phyloP scores from a whole-genome alignment of 2,329 filamentous ascomycete genomes.

The Helotiales sp. region DNA sequence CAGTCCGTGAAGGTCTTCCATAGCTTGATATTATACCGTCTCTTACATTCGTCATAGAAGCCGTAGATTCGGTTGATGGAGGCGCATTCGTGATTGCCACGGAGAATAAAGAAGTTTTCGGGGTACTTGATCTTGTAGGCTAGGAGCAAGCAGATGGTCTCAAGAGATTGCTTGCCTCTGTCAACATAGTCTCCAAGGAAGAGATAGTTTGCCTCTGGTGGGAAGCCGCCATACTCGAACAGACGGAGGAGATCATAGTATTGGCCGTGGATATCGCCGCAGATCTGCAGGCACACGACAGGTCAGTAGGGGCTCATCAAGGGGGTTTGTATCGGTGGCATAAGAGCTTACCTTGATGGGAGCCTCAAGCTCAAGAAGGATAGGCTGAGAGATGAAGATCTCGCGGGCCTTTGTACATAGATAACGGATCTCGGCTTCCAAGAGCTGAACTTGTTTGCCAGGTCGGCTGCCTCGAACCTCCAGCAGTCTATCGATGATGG shows the following conservation, averaged over 20 bases:
- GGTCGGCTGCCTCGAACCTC: conserved; percentile 97
- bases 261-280: conserved; percentile 98
- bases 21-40: conserved; percentile 98
- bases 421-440: conserved; percentile 95
- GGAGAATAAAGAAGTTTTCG: conserved; percentile 99
- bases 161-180: conserved; percentile 97
- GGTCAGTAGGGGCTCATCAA: background rate
- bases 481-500: conserved; percentile 97
- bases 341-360: conserved; percentile 84
- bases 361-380: conserved; percentile 94
- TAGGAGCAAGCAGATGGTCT: conserved; percentile 95
- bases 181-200: conserved; percentile 99
- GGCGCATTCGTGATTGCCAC: conserved; percentile 98
- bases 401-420: conserved; percentile 98
- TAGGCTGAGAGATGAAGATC: conserved; percentile 99
- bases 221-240: conserved; percentile 98
- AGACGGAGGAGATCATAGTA: conserved; percentile 97
- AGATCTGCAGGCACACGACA: conserved; percentile 68
- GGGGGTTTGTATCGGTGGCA: background rate
- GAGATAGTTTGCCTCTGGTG: conserved; percentile 98
- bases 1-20: conserved; percentile 99
- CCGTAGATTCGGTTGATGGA: conserved; percentile 99
- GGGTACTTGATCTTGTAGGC: conserved; percentile 99
- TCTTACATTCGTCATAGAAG: conserved; percentile 99
- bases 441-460: conserved; percentile 96